phyloP scores from a whole-genome alignment of 495 filamentous ascomycete species.

The Astrocystis sublimbata region DNA sequence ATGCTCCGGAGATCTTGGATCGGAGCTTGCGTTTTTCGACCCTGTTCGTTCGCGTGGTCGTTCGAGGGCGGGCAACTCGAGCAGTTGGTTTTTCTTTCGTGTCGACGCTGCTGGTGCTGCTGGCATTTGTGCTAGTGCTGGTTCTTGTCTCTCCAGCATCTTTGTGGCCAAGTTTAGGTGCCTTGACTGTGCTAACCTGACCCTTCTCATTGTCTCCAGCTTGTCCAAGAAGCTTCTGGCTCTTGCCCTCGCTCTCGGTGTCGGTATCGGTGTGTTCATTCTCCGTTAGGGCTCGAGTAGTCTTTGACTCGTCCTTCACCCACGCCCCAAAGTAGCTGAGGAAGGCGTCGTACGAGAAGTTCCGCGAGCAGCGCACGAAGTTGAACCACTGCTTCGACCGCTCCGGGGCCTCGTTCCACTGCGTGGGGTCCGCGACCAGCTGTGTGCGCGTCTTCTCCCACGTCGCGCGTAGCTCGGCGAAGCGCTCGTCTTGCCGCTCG shows the following conservation, averaged over 20 bases:
- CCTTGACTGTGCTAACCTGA: too few relatives aligned
- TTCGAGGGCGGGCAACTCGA: not conserved
- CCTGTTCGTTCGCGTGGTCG: not conserved
- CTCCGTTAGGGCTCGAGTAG: not conserved
- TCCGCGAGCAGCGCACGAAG: not conserved
- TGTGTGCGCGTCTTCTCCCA: not conserved
- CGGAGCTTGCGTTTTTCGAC: not conserved
- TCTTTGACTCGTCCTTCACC: not conserved
- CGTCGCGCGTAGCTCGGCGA: not conserved
- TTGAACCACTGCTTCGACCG: not conserved
- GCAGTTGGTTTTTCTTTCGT: not conserved
- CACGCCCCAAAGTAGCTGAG: slow-evolving; percentile 3
- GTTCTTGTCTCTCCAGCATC: not conserved
- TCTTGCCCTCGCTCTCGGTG: not conserved
- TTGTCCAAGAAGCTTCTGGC: too few relatives aligned
- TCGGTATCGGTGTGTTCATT: not conserved
- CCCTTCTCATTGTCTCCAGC: too few relatives aligned
- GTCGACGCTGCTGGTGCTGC: too few relatives aligned
- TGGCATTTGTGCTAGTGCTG: not conserved
- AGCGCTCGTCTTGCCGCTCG: not conserved
- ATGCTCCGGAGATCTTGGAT: not conserved
- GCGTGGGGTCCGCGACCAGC: not conserved
- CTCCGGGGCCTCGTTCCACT: not conserved
- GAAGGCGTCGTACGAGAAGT: slow-evolving; percentile 3
- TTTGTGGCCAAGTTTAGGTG: not conserved